Evolutionary conservation across 495 filamentous ascomycete species (phyloP), one percentile per base, ranked within the genome.

Genomic region (Penicillium taxi): DNA sequence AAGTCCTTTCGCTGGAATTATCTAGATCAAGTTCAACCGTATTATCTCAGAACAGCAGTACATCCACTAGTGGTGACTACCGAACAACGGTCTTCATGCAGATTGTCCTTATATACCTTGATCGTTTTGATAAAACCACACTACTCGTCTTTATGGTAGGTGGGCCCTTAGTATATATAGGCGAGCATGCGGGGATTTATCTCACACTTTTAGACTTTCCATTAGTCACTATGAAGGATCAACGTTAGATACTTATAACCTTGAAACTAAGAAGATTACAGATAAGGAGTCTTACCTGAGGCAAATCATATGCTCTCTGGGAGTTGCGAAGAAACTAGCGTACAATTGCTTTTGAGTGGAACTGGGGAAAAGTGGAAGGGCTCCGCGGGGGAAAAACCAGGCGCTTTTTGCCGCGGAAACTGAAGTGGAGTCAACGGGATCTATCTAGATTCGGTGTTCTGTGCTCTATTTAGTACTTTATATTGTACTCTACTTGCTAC

Each of bases 11-110:
- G 70, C 70, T 73, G 70, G 70, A 68, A 68, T 74, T 68, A 68
- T 65, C 70, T 70, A 73, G 68, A 72, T 73, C 70, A 74, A 74
- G 70, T 74, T 72, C 61, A 70, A 74, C 70, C 70, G 70, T 74
- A 66, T 74, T 48, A 58, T 74, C 70, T 73, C 70, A 74, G 70
- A 70, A 66, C 68, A 56, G 50, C 49, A 49, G 45, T n/a, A 12
- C 28, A 1, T 17, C 6, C 19, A 13, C 12, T 9, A 29, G 9
- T 7, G 23, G 29, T 27, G 39, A 43, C 38, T 45, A 50, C 43
- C 62, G 65, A 65, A 69, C 66, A 70, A 64, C 66, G 66, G 66
- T 69, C 63, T 64, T 55, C 60, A 69, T 63, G 66, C 63, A 59
- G 53, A 37, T 59, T 63, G 56, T 52, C 52, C 36, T 12, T 26